Evolutionary conservation across 148 eudicot species (phyloP), one percentile per base, ranked within the genome.

Genomic region (Vaccinium corymbosum): DNA sequence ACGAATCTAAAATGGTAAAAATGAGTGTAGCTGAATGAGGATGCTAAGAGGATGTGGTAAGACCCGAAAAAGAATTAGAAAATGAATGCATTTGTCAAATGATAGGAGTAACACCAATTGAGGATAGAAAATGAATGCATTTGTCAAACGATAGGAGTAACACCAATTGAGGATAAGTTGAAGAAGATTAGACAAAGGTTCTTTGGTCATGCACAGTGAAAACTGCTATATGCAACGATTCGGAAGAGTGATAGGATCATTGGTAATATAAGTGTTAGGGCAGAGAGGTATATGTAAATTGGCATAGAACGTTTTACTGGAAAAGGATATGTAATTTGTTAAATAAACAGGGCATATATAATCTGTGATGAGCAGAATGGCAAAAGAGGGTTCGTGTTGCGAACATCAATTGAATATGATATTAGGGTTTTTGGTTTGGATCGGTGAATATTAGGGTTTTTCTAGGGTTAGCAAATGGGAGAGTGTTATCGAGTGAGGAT

Each of bases 81-180:
- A 7, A 42, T 57, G 8, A 1, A 5, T 17, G 62, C n/a, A 57
- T 57, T 17, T 57, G 17, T 17, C 62, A 57, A 57, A 17, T 7
- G n/a, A 64, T 22, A 22, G 4, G 29, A 64, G 71, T 10, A 64
- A 64, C 29, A 22, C 71, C 29, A 61, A 61, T 61, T 61, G 32
- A 22, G 70, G 70, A 62, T 57, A 17, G 62, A 57, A 57, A 35
- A 35, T 56, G 8, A 0, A 4, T 17, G 61, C 61, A 56, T 56
- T 16, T 56, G 16, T 17, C 61, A 56, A 56, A 16, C n/a, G 7
- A 62, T n/a, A 9, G 3, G 29, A 62, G 70, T 9, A 62, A 62
- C 70, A 9, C 70, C 29, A 61, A 61, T 61, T 61, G 29, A 62
- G 70, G 70, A 62, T 62, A 62, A 62, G 70, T 62, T 62, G 70